phyloP scores from a whole-genome alignment of 805 yeast genomes.

The Sugiyamaella americana region DNA sequence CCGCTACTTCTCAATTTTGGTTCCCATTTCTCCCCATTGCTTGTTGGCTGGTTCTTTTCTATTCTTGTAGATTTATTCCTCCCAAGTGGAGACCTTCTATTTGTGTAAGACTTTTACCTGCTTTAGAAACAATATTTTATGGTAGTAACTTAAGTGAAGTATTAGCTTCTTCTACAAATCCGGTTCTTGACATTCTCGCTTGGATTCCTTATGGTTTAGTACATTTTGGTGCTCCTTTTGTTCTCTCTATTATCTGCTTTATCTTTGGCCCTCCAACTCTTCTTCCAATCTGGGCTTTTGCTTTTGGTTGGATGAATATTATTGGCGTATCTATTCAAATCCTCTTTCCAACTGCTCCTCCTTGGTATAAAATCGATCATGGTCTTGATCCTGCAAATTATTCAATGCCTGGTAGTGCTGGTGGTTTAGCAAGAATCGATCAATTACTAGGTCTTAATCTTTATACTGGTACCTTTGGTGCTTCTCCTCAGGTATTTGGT shows the following conservation, averaged over 20 bases:
- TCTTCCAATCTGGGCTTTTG: conserved; percentile 76
- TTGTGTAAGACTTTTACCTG: conserved; percentile 80
- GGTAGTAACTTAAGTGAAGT: conserved; percentile 86
- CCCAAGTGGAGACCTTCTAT: conserved; percentile 78
- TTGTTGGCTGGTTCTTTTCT: conserved; percentile 80
- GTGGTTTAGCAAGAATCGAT: conserved; percentile 89
- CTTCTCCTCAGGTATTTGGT: conserved; percentile 91
- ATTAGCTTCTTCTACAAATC: conserved; percentile 63
- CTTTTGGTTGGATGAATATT: conserved; percentile 92
- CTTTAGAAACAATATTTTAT: conserved; percentile 83
- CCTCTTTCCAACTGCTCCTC: conserved; percentile 90
- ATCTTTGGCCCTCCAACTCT: conserved; percentile 89
- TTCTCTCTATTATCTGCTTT: conserved; percentile 71
- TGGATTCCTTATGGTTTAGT: conserved; percentile 93
- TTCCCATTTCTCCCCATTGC: conserved; percentile 75
- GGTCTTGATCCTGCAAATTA: conserved; percentile 89
- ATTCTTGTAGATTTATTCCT: conserved; percentile 69
- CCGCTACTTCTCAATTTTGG: conserved; percentile 78
- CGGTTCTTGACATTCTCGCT: conserved; percentile 72
- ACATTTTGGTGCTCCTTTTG: conserved; percentile 87
- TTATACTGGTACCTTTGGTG: conserved; percentile 74
- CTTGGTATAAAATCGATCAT: conserved; percentile 86
- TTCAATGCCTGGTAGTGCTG: conserved; percentile 89
- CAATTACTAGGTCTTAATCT: conserved; percentile 67
- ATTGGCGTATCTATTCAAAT: conserved; percentile 79